Conservation (phyloP, 2,329 filamentous ascomycete species). For the Paecilomyces formosus region DNA sequence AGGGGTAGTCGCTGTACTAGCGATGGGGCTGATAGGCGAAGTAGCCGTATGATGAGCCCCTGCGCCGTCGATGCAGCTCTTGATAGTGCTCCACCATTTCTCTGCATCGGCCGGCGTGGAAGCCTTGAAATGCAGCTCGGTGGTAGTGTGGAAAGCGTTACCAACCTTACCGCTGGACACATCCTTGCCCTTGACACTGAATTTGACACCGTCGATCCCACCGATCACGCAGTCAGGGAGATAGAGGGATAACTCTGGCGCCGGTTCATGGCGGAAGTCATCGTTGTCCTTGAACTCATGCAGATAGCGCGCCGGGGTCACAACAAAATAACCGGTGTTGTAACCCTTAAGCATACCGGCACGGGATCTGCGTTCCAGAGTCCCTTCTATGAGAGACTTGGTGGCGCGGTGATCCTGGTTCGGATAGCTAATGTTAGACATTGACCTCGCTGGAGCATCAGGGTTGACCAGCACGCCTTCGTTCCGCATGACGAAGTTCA, state of each 20-base stretch:
- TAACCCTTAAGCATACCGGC: conserved; percentile 69
- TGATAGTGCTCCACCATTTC: conserved; percentile 76
- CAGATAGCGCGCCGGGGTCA: conserved; percentile 79
- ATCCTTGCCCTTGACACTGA: conserved; percentile 94
- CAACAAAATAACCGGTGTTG: conserved; percentile 77
- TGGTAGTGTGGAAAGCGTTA: conserved; percentile 69
- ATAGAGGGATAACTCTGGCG: conserved; percentile 82
- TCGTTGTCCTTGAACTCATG: conserved; percentile 97
- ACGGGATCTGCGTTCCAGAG: conserved; percentile 81
- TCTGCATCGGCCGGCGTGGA: conserved; percentile 71
- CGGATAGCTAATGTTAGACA: conserved; percentile 71
- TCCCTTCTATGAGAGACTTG: conserved; percentile 77
- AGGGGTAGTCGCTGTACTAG: neutral
- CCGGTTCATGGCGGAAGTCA: conserved; percentile 48
- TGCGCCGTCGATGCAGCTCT: conserved; percentile 18
- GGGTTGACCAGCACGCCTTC: conserved; percentile 69
- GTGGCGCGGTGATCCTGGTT: conserved; percentile 81
- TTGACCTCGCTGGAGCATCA: conserved; percentile 61
- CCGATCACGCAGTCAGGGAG: conserved; percentile 84
- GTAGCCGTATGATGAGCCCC: neutral
- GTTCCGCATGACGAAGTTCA: conserved; percentile 68
- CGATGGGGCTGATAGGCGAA: neutral
- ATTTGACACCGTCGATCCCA: conserved; percentile 66
- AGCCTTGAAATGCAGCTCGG: conserved; percentile 83
- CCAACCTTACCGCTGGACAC: conserved; percentile 67